Evolutionary conservation across 495 filamentous ascomycete genomes (phyloP), one percentile per base, ranked within the genome.

Genomic region (Penicillium steckii): DNA sequence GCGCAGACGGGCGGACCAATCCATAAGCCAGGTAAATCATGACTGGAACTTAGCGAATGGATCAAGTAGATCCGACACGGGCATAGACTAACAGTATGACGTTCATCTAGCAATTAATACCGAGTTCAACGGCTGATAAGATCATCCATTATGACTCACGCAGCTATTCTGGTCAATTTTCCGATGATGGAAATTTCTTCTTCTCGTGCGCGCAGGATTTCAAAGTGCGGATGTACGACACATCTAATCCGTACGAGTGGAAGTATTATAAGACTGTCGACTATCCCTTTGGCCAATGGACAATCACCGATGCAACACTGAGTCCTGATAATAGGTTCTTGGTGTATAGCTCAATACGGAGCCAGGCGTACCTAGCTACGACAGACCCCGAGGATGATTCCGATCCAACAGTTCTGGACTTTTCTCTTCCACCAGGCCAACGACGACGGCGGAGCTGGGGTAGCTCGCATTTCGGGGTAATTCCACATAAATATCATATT

Each of bases 141-240:
- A 87, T 96, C 55, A 89, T 97, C 43, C 85, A 96, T 52, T 94
- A 90, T 59, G 80, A 90, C 46, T 79, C 84, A 12, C 84, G 88
- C 42, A 91, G 92, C 48, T 97, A 96, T 65, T 96, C 91, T 12
- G 94, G 94, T 4, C 94, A 98, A 66, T 98, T 97, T 64, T 95
- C 90, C 0, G 87, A 93, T 47, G 94, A 98, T 58, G 94, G 94
- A 5, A 96, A 96, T 72, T 97, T 97, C 72, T 98, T 96, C 69
- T 98, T 96, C 67, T 86, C 86, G n/a, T 93, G 88, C 58, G 86
- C 85, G 19, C 92, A 97, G 66, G 92, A 98, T 65, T 96, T 94
- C 70, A 84, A 81, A 48, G 90, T 98, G 12, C 86, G 92, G 18
- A 91, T 98, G 88, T 98, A 97, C 66, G 94, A 98, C 64, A 97